Percentiles rank a stretch among this genome's conserved stretches.
Evolutionary conservation across 495 filamentous ascomycete species (phyloP).

Genomic region (Apodospora peruviana): DNA sequence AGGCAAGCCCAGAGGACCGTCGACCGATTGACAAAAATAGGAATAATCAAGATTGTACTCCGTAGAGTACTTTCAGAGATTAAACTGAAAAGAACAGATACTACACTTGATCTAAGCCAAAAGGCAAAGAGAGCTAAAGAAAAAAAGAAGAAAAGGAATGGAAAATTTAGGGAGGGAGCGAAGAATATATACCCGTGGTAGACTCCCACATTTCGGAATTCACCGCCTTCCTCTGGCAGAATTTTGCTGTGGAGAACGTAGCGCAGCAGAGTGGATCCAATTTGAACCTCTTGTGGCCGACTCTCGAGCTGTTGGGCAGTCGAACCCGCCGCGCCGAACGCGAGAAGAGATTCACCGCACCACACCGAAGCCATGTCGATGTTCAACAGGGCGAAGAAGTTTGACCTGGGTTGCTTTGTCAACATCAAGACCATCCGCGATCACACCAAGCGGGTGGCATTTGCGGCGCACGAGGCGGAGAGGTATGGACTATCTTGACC

Average conservation of each 20-base stretch:
- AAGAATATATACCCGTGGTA: not conserved
- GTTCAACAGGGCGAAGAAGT: slow-evolving; percentile 72
- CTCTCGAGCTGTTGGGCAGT: too few species aligned
- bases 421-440: slow-evolving; percentile 84
- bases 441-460: slow-evolving; percentile 91
- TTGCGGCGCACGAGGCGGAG: slow-evolving; percentile 76
- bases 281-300: too few species aligned
- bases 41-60: slow-evolving; percentile 82
- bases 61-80: slow-evolving; percentile 68
- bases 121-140: slow-evolving; percentile 47
- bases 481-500: slow-evolving; percentile 48
- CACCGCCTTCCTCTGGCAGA: too few species aligned
- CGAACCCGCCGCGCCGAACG: too few species aligned
- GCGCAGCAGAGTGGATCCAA: too few species aligned
- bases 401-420: slow-evolving; percentile 79
- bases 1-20: slow-evolving; percentile 64
- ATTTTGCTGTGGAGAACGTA: too few species aligned
- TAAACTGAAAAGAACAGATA: slow-evolving; percentile 99
- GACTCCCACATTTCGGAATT: too few species aligned
- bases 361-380: too few species aligned
- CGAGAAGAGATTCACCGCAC: too few species aligned
- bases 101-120: slow-evolving; percentile 98
- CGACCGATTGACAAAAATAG: slow-evolving; percentile 56
- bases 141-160: slow-evolving; percentile 8
- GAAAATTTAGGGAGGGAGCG: not conserved